Evolutionary conservation across 2,329 filamentous ascomycete species (phyloP).

Genomic region (Hyphodiscus sp.): DNA sequence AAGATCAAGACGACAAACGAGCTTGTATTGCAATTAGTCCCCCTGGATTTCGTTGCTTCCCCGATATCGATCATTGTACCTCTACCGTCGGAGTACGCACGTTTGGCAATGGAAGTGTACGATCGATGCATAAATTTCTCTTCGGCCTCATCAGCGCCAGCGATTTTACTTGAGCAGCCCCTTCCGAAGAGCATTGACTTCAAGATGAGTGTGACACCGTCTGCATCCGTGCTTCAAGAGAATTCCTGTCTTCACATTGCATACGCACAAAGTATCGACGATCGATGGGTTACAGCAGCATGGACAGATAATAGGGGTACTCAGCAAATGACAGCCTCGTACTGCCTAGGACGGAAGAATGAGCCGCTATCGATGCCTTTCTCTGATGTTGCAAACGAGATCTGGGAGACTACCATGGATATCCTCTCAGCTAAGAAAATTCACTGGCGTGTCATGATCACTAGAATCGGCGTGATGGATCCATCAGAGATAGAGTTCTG

Average conservation of each 20-base stretch:
- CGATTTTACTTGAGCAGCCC: conserved; percentile 65
- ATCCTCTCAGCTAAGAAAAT: conserved; percentile 64
- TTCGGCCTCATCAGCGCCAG: conserved; percentile 56
- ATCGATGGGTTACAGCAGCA: conserved; percentile 70
- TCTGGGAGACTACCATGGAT: conserved; percentile 73
- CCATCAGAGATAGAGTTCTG: conserved; percentile 57
- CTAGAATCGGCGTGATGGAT: conserved; percentile 64
- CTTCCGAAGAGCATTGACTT: conserved; percentile 70
- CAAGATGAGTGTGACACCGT: conserved; percentile 60
- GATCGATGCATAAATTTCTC: conserved; percentile 61
- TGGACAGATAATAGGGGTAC: conserved; percentile 76
- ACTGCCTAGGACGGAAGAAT: conserved; percentile 59
- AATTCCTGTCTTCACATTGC: conserved; percentile 76
- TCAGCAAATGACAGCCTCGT: conserved; percentile 66
- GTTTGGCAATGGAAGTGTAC: conserved; percentile 68
- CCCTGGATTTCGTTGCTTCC: conserved; percentile 60
- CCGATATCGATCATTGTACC: conserved; percentile 57
- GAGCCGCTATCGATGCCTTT: conserved; percentile 46
- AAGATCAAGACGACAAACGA: conserved; percentile 49
- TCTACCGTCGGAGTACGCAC: conserved; percentile 50
- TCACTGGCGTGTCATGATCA: conserved; percentile 71
- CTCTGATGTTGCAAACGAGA: conserved; percentile 61
- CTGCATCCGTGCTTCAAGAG: conserved; percentile 67
- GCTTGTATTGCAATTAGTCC: conserved; percentile 71
- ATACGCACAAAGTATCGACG: conserved; percentile 69